Conservation (phyloP, 2,329 filamentous ascomycete species). For the Hymenoscyphus albidus region DNA sequence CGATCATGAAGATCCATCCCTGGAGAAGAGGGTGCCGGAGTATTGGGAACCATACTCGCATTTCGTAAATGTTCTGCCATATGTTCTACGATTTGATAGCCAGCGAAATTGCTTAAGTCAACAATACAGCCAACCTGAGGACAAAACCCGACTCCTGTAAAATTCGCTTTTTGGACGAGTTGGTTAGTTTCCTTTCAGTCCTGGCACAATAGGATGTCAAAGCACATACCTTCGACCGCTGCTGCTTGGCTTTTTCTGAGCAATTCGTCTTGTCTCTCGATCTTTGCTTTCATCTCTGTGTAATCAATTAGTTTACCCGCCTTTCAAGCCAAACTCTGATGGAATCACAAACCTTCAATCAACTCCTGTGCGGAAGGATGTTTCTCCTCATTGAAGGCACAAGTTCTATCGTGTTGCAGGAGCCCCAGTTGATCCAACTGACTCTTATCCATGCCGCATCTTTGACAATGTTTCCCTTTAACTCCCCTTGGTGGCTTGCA, state of each 20-base stretch:
- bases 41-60: no score
- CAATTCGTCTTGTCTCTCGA: background rate
- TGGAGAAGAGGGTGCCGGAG: no score
- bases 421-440: background rate
- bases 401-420: background rate
- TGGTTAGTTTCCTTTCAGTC: background rate
- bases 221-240: background rate
- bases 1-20: no score
- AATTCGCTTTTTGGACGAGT: background rate
- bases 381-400: background rate
- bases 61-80: no score
- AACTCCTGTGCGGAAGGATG: background rate
- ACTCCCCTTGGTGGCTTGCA: conserved; percentile 2
- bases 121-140: background rate
- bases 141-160: background rate
- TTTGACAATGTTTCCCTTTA: conserved; percentile 7
- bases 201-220: background rate
- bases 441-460: background rate
- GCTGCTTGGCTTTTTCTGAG: background rate
- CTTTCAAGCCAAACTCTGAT: background rate
- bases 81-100: no score
- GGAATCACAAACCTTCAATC: background rate
- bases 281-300: background rate
- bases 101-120: no score
- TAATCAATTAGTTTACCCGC: background rate